Conservation (phyloP, 768 basidiomycete species). For the Pisolithus tinctorius region DNA sequence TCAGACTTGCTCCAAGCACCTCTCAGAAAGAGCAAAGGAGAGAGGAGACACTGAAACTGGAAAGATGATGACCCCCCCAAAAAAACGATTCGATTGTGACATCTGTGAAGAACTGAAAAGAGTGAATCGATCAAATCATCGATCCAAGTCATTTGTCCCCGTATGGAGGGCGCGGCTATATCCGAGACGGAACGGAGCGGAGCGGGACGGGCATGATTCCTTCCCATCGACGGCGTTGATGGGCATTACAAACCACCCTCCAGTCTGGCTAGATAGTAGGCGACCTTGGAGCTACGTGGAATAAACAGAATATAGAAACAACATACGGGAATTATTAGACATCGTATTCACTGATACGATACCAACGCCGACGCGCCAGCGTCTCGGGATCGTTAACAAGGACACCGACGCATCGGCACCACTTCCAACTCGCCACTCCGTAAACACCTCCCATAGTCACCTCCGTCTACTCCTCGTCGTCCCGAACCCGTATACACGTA, state of each 20-base stretch:
- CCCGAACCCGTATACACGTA: slow-evolving; percentile 23
- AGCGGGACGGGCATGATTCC: not conserved
- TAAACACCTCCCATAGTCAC: not conserved
- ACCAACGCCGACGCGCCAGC: no score
- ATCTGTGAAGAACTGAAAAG: not conserved
- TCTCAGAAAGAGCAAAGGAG: no score
- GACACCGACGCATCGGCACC: no score
- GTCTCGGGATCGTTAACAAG: no score
- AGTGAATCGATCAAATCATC: not conserved
- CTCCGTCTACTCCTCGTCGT: slow-evolving; percentile 16
- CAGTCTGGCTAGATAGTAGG: no score
- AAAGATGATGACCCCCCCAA: not conserved
- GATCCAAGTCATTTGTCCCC: not conserved
- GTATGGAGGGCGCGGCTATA: not conserved
- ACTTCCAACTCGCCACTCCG: no score
- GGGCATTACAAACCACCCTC: no score
- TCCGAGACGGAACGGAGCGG: not conserved
- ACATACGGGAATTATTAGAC: no score
- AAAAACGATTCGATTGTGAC: not conserved
- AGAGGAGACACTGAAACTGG: not conserved
- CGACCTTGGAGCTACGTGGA: not conserved
- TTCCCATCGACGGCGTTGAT: not conserved
- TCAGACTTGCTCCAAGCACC: no score
- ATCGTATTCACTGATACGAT: no score
- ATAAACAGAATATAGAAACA: not conserved